These are phyloP conservation scores for Rubia yunnanensis DNA, from an alignment of 257 asterid genomes.

Conservation along the genomic window DNA sequence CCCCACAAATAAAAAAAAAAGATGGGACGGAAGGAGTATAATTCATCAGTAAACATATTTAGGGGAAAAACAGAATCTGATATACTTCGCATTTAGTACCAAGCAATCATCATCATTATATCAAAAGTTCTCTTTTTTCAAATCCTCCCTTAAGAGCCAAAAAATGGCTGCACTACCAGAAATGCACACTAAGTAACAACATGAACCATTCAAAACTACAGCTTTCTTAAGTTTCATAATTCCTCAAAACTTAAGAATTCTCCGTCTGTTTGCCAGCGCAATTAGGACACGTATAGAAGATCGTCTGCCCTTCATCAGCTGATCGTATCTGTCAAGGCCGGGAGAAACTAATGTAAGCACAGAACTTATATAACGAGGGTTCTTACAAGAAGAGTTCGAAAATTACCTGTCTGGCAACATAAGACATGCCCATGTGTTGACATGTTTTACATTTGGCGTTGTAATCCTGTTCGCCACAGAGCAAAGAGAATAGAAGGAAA, in stretches of 20 bases:
- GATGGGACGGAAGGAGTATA: no score
- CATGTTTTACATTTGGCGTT: conserved; percentile 88
- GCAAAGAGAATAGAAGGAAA: neutral
- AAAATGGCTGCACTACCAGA: conserved; percentile 1
- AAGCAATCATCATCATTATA: neutral
- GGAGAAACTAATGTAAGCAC: neutral
- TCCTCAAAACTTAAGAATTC: conserved; percentile 41
- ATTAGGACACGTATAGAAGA: conserved; percentile 71
- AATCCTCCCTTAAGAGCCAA: neutral
- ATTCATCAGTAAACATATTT: no score
- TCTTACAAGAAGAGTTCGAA: neutral
- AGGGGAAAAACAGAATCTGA: no score
- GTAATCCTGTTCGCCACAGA: conserved; percentile 47
- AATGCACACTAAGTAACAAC: neutral
- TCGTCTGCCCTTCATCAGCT: conserved; percentile 98
- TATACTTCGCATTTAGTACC: no score
- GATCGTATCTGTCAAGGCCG: conserved; percentile 59
- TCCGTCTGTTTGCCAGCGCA: conserved; percentile 74
- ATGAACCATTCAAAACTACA: neutral
- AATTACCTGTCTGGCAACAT: conserved; percentile 76
- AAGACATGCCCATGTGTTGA: conserved; percentile 75
- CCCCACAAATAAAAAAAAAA: no score
- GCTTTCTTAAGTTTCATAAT: neutral
- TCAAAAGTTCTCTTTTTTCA: neutral
- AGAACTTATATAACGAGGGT: neutral